Evolutionary conservation across 2,329 filamentous ascomycete species (phyloP).

Genomic region (Penicillium italicum): DNA sequence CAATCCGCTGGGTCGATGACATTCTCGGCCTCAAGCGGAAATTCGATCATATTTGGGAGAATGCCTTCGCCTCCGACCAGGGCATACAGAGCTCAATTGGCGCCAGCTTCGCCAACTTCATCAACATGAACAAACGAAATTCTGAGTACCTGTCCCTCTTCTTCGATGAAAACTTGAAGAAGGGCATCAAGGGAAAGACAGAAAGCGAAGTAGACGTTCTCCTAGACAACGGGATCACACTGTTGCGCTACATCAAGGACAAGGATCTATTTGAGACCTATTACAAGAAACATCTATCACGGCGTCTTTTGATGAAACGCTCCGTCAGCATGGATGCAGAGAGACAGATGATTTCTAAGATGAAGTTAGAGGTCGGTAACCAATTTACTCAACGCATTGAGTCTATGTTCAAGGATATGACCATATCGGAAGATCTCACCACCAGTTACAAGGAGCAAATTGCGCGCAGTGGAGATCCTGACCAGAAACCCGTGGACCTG

Average conservation of each 20-base stretch:
- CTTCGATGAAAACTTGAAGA: conserved; percentile 94
- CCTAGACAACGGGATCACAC: conserved; percentile 81
- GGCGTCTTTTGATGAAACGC: conserved; percentile 80
- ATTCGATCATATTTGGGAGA: conserved; percentile 74
- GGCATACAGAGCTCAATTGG: conserved; percentile 77
- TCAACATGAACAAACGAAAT: conserved; percentile 80
- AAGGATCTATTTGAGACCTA: conserved; percentile 96
- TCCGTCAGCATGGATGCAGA: conserved; percentile 89
- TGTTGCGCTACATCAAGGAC: conserved; percentile 84
- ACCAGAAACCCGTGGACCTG: conserved; percentile 69
- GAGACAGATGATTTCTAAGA: conserved; percentile 90
- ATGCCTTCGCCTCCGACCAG: conserved; percentile 71
- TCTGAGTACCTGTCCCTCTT: conserved; percentile 94
- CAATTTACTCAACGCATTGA: conserved; percentile 91
- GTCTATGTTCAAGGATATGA: conserved; percentile 97
- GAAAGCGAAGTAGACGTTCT: conserved; percentile 80
- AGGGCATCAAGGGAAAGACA: conserved; percentile 87
- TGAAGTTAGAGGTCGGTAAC: conserved; percentile 95
- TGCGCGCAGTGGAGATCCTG: conserved; percentile 53
- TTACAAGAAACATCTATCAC: conserved; percentile 94
- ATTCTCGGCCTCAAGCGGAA: conserved; percentile 81
- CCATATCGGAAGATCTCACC: conserved; percentile 78
- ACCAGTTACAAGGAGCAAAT: conserved; percentile 70
- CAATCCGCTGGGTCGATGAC: conserved; percentile 93
- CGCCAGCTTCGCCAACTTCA: conserved; percentile 85